These are phyloP conservation scores for Lipomyces mesembrius DNA, from an alignment of 805 yeast species.

Conservation along the genomic window DNA sequence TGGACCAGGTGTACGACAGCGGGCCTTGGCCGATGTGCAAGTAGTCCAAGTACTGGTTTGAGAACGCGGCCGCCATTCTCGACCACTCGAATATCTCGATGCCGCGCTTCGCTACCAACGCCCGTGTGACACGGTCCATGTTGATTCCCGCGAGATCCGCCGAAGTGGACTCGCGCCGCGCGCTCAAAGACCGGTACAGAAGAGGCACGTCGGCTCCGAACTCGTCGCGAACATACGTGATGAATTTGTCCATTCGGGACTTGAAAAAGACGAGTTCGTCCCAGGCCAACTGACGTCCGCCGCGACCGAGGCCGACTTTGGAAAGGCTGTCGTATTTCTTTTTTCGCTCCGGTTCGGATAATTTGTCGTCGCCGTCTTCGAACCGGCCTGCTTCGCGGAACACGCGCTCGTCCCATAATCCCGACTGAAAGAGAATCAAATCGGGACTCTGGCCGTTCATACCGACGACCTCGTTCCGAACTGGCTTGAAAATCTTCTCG, in stretches of 20 bases:
- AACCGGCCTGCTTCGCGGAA: conserved; percentile 28
- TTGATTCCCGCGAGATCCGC: conserved; percentile 19
- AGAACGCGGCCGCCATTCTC: conserved; percentile 19
- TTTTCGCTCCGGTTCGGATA: conserved; percentile 13
- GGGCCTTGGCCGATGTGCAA: conserved; percentile 28
- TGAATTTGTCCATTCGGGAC: conserved; percentile 24
- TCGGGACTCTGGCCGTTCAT: conserved; percentile 31
- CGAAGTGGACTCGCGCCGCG: conserved; percentile 21
- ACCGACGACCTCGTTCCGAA: conserved; percentile 23
- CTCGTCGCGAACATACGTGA: conserved; percentile 10
- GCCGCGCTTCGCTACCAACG: conserved; percentile 12
- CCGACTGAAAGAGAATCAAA: conserved; percentile 30
- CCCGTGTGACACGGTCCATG: conserved; percentile 32
- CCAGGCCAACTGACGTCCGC: conserved; percentile 32
- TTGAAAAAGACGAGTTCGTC: conserved; percentile 31
- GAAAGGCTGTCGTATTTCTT: conserved; percentile 1
- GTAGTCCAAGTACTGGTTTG: conserved; percentile 26
- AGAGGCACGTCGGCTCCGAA: conserved; percentile 31
- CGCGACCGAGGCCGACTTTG: conserved; percentile 22
- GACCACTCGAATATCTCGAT: conserved; percentile 35
- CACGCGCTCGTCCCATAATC: conserved; percentile 36
- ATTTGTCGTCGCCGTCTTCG: conserved; percentile 17
- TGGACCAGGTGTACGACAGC: conserved; percentile 17
- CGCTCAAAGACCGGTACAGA: conserved; percentile 28
- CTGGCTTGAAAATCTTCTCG: conserved; percentile 22